Evolutionary conservation across 345 rosid species (phyloP).

Genomic region (rapeseed (Brassica napus)): Da-Ae NC_063441.1:11193501-11194000

Average conservation of each 20-base stretch:
- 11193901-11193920: neutral
- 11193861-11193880: neutral
- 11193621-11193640: no score
- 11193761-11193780: neutral
- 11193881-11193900: neutral
- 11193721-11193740: no score
- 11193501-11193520: no score
- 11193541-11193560: no score
- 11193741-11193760: neutral
- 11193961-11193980: neutral
- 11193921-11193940: neutral
- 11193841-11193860: neutral
- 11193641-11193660: no score
- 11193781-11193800: neutral
- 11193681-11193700: no score
- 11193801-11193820: neutral
- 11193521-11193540: no score
- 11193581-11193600: no score
- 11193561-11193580: no score
- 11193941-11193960: slow-evolving; percentile 20
- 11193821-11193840: neutral
- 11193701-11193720: no score
- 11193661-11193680: no score
- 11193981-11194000: neutral
- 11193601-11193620: no score